phyloP scores from a whole-genome alignment of 2,329 filamentous ascomycete species.

The Talaromyces sp. region DNA sequence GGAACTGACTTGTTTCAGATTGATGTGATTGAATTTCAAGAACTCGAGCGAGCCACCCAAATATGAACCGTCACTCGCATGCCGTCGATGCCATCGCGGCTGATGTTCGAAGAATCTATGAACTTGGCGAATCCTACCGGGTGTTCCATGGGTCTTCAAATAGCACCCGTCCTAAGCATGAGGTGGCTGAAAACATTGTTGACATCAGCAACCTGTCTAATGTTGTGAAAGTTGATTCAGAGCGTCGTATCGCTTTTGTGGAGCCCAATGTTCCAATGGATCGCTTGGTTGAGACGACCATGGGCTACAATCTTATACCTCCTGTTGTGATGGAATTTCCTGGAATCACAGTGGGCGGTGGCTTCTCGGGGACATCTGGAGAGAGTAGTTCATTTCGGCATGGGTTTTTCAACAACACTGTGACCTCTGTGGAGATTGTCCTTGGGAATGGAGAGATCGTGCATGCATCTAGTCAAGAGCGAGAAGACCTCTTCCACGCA shows the following conservation, averaged over 20 bases:
- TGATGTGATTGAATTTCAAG: too few species aligned
- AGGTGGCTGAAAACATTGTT: constrained; percentile 55
- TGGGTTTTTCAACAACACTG: constrained; percentile 67
- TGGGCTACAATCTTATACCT: constrained; percentile 59
- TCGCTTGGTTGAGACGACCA: constrained; percentile 59
- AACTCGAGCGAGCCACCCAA: too few species aligned
- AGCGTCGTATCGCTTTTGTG: constrained; percentile 60
- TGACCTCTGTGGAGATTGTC: constrained; percentile 66
- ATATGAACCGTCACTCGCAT: too few species aligned
- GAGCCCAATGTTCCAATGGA: constrained; percentile 74
- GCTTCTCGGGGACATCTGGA: constrained; percentile 67
- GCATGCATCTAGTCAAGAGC: constrained; percentile 43
- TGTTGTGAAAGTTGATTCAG: constrained; percentile 63
- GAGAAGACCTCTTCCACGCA: constrained; percentile 59
- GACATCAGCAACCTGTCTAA: constrained; percentile 67
- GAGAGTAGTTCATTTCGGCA: constrained; percentile 69
- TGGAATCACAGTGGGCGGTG: constrained; percentile 69
- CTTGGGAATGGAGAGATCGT: constrained; percentile 61
- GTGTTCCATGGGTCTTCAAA: constrained; percentile 78
- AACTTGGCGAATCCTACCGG: constrained; percentile 36
- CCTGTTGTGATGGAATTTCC: constrained; percentile 73
- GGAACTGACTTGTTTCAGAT: too few species aligned
- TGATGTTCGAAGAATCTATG: too few species aligned
- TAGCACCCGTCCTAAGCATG: constrained; percentile 64
- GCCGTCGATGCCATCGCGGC: too few species aligned